phyloP scores from a whole-genome alignment of 805 yeast genomes.

The Barnettozyma salicaria region DNA sequence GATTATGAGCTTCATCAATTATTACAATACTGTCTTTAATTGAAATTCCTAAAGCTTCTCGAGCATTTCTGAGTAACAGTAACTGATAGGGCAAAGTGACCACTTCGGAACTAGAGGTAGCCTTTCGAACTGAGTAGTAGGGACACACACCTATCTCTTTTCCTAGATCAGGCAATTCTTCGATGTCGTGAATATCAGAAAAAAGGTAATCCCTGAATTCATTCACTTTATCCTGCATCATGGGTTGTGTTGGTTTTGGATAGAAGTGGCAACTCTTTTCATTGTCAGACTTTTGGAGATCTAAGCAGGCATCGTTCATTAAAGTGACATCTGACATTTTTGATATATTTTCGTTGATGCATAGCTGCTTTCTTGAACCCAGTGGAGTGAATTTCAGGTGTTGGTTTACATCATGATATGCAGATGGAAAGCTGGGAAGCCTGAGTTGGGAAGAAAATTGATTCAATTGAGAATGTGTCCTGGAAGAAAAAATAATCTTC shows the following conservation, averaged over 20 bases:
- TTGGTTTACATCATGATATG: slow-evolving; percentile 43
- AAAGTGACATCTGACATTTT: slow-evolving; percentile 41
- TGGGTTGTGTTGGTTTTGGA: slow-evolving; percentile 28
- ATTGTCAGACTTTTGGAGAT: slow-evolving; percentile 44
- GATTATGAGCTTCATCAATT: slow-evolving; percentile 90
- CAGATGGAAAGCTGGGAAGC: slow-evolving; percentile 58
- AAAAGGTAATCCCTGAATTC: slow-evolving; percentile 45
- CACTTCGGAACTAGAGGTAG: slow-evolving; percentile 57
- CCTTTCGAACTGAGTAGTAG: slow-evolving; percentile 65
- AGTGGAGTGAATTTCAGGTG: slow-evolving; percentile 62
- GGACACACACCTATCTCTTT: slow-evolving; percentile 59
- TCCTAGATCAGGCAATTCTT: slow-evolving; percentile 66
- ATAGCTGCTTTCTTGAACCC: slow-evolving; percentile 81
- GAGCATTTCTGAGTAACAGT: slow-evolving; percentile 51
- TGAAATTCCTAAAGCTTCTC: slow-evolving; percentile 54
- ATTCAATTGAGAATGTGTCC: slow-evolving; percentile 85
- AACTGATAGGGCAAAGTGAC: slow-evolving; percentile 84
- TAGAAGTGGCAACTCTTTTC: slow-evolving; percentile 36
- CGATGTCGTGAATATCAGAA: slow-evolving; percentile 52
- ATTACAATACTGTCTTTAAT: slow-evolving; percentile 62
- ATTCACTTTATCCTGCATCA: slow-evolving; percentile 24
- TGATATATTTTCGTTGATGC: slow-evolving; percentile 62
- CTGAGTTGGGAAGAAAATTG: slow-evolving; percentile 74
- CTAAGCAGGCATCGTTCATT: slow-evolving; percentile 78
- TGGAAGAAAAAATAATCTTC: slow-evolving; percentile 65